Percentiles rank a stretch among this genome's conserved stretches.
Conservation (phyloP, 129 eudicot species). For the Lactuca sativa region DNA sequence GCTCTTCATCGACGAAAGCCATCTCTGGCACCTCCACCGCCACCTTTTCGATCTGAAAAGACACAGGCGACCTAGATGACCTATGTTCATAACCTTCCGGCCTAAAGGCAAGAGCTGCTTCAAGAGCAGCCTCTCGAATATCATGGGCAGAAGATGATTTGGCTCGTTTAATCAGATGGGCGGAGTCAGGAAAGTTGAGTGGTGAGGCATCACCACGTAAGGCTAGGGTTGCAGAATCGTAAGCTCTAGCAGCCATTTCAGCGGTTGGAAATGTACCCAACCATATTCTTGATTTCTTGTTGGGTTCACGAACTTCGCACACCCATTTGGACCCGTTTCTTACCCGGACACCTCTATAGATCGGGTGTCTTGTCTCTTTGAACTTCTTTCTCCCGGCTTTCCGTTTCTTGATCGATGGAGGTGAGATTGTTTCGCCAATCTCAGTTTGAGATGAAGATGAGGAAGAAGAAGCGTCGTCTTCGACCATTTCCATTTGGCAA, state of each 20-base stretch:
- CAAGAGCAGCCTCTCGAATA: slow-evolving; percentile 34
- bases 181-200: slow-evolving; percentile 34
- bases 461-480: slow-evolving; percentile 33
- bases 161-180: slow-evolving; percentile 24
- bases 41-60: slow-evolving; percentile 3
- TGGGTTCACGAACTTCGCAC: slow-evolving; percentile 43
- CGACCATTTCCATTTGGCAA: slow-evolving; percentile 16
- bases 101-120: slow-evolving; percentile 22
- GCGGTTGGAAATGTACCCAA: slow-evolving; percentile 48
- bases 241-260: slow-evolving; percentile 52
- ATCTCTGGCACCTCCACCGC: not conserved
- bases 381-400: slow-evolving; percentile 37
- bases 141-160: slow-evolving; percentile 32
- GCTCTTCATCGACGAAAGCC: slow-evolving; percentile 37
- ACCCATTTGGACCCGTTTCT: slow-evolving; percentile 45
- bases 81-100: not conserved
- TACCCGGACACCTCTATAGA: slow-evolving; percentile 38
- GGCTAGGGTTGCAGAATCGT: slow-evolving; percentile 41
- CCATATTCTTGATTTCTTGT: slow-evolving; percentile 45
- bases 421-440: not conserved
- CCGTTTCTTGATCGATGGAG: slow-evolving; percentile 5
- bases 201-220: slow-evolving; percentile 35
- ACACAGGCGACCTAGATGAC: not conserved
- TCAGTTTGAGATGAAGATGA: slow-evolving; percentile 24
- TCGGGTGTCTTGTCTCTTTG: slow-evolving; percentile 41